Evolutionary conservation across 2,329 filamentous ascomycete genomes (phyloP).

Genomic region (Pseudopyricularia cyperi): DNA sequence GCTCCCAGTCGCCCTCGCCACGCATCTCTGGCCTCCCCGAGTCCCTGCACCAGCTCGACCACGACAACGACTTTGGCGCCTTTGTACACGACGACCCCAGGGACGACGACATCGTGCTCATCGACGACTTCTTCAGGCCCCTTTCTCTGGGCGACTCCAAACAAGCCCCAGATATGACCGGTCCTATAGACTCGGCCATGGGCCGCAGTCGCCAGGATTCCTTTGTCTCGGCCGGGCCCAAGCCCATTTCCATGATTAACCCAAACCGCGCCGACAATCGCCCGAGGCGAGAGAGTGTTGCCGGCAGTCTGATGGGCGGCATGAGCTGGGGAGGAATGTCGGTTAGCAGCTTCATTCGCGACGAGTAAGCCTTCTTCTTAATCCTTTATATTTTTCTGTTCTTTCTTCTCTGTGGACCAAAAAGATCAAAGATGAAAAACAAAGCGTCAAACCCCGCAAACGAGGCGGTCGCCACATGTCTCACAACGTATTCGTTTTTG

Average conservation of each 20-base stretch:
- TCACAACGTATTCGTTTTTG: neutral
- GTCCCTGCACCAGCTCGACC: slow-evolving; percentile 7
- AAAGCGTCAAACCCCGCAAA: neutral
- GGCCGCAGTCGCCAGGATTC: slow-evolving; percentile 50
- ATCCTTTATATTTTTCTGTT: neutral
- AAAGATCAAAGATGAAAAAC: too few species aligned
- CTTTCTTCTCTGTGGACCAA: neutral
- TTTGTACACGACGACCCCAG: slow-evolving; percentile 8
- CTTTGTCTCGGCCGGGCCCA: slow-evolving; percentile 51
- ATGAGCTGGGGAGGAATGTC: slow-evolving; percentile 97
- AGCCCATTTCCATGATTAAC: slow-evolving; percentile 55
- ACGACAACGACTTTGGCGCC: neutral
- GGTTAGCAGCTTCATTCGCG: slow-evolving; percentile 90
- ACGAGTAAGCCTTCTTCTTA: slow-evolving; percentile 61
- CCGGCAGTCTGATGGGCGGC: slow-evolving; percentile 58
- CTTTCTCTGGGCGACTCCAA: slow-evolving; percentile 4
- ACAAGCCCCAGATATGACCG: slow-evolving; percentile 39
- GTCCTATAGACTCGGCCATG: slow-evolving; percentile 45
- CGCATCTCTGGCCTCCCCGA: slow-evolving; percentile 7
- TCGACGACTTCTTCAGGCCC: slow-evolving; percentile 26
- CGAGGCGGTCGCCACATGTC: neutral
- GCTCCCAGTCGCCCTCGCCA: slow-evolving; percentile 8
- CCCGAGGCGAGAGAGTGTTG: slow-evolving; percentile 47
- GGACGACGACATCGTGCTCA: slow-evolving; percentile 29
- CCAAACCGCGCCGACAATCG: slow-evolving; percentile 47